Conservation (phyloP, 192 early-diverging fungal species). For the Coemansia sp. region DNA sequence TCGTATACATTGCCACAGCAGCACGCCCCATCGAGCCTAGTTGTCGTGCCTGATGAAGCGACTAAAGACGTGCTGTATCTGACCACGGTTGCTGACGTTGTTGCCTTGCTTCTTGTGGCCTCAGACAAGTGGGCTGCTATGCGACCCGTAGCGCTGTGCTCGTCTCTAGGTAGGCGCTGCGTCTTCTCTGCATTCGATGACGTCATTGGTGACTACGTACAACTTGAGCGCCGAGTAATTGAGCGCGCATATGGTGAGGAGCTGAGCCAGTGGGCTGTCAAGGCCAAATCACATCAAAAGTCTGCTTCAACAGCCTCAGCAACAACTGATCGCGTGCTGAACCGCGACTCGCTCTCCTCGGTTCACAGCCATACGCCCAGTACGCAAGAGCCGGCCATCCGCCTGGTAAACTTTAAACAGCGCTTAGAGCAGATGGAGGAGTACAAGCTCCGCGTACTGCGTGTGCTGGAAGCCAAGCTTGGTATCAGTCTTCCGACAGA, state of each 20-base stretch:
- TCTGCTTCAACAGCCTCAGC: neutral
- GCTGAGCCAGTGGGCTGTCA: slow-evolving; percentile 25
- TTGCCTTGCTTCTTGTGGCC: slow-evolving; percentile 22
- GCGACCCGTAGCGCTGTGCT: slow-evolving; percentile 19
- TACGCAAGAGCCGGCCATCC: slow-evolving; percentile 7
- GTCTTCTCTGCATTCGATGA: slow-evolving; percentile 43
- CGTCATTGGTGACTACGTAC: slow-evolving; percentile 42
- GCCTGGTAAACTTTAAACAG: slow-evolving; percentile 28
- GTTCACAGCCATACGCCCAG: neutral
- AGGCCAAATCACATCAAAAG: slow-evolving; percentile 2
- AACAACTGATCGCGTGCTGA: neutral
- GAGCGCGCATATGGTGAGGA: slow-evolving; percentile 34
- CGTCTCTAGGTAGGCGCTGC: slow-evolving; percentile 28
- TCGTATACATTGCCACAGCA: neutral
- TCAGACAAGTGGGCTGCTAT: slow-evolving; percentile 26
- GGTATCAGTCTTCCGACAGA: slow-evolving; percentile 20
- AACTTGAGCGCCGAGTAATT: slow-evolving; percentile 35
- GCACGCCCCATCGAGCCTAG: neutral
- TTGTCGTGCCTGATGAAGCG: slow-evolving; percentile 35
- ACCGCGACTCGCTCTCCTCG: neutral
- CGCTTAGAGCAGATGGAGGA: slow-evolving; percentile 47
- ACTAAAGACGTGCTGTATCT: slow-evolving; percentile 42
- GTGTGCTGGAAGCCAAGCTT: slow-evolving; percentile 26
- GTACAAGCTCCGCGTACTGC: slow-evolving; percentile 37
- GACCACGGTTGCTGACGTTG: slow-evolving; percentile 41